Conservation (phyloP, 176 grass and related monocot genomes). For the Microstegium vimineum region DNA sequence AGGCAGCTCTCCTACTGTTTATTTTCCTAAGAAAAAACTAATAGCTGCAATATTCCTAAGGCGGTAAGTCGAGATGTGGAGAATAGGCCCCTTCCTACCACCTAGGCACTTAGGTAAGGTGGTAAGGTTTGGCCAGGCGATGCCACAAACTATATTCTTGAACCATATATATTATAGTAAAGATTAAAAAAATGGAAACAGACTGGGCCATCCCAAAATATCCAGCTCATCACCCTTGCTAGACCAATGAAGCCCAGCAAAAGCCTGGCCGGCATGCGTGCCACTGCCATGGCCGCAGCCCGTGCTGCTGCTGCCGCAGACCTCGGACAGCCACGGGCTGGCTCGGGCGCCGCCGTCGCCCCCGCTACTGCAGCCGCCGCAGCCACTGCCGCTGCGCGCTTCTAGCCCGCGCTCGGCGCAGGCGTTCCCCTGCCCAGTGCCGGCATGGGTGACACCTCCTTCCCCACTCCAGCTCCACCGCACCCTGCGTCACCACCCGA, state of each 20-base stretch:
- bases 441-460: too few relatives aligned
- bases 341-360: too few relatives aligned
- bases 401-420: too few relatives aligned
- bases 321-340: too few relatives aligned
- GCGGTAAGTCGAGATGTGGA: neutral
- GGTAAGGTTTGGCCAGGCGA: neutral
- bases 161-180: neutral
- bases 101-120: neutral
- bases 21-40: neutral
- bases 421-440: too few relatives aligned
- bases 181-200: neutral
- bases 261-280: too few relatives aligned
- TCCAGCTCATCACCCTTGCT: neutral
- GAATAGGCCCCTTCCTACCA: neutral
- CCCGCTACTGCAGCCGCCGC: too few relatives aligned
- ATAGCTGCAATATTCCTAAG: neutral
- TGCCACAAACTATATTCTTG: neutral
- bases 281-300: too few relatives aligned
- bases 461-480: too few relatives aligned
- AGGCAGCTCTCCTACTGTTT: neutral
- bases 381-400: too few relatives aligned
- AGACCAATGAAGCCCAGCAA: neutral
- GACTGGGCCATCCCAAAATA: neutral
- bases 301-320: too few relatives aligned
- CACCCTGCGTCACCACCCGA: too few relatives aligned